A percentile compares a stretch with the other conserved stretches of the same genome.
Conservation (phyloP, 2,329 filamentous ascomycete genomes). For the Xylaria sp. region DNA sequence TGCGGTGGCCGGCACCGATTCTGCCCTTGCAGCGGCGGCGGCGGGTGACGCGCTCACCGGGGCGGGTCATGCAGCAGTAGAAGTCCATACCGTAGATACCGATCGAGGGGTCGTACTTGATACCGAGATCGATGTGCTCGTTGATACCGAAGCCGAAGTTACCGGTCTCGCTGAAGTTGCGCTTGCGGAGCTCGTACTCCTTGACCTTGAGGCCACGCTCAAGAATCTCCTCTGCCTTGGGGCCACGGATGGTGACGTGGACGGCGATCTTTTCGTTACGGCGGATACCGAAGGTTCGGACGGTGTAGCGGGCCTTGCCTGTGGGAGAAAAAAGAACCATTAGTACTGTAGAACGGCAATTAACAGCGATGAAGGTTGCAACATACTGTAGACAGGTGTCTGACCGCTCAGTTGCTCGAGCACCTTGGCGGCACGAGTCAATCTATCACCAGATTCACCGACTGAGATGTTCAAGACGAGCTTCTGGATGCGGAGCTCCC, state of each 20-base stretch:
- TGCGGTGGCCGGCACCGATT: slow-evolving; percentile 89
- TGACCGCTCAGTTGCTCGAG: slow-evolving; percentile 99
- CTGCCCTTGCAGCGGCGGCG: slow-evolving; percentile 88
- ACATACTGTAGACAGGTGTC: slow-evolving; percentile 98
- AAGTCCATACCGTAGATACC: slow-evolving; percentile 99
- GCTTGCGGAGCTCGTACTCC: slow-evolving; percentile 99
- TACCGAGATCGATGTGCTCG: slow-evolving; percentile 99
- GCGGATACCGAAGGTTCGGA: slow-evolving; percentile 99
- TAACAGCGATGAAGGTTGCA: not conserved
- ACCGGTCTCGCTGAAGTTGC: slow-evolving; percentile 99
- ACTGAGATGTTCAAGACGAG: slow-evolving; percentile 87
- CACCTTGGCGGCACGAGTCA: slow-evolving; percentile 99
- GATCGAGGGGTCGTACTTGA: slow-evolving; percentile 99
- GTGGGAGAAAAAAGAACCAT: slow-evolving; percentile 38
- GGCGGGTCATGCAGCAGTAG: slow-evolving; percentile 99
- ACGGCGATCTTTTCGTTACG: slow-evolving; percentile 99
- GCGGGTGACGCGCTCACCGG: slow-evolving; percentile 97
- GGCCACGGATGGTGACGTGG: slow-evolving; percentile 98
- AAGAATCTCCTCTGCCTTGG: slow-evolving; percentile 99
- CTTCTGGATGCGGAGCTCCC: slow-evolving; percentile 87
- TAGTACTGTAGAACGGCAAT: slow-evolving; percentile 24
- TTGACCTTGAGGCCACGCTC: slow-evolving; percentile 99
- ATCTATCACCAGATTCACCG: slow-evolving; percentile 99
- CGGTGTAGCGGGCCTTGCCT: slow-evolving; percentile 99
- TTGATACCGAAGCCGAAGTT: slow-evolving; percentile 99